Evolutionary conservation across 148 eudicot species (phyloP), one percentile per base, ranked within the genome.

Genomic region (Euryodendron excelsum): DNA sequence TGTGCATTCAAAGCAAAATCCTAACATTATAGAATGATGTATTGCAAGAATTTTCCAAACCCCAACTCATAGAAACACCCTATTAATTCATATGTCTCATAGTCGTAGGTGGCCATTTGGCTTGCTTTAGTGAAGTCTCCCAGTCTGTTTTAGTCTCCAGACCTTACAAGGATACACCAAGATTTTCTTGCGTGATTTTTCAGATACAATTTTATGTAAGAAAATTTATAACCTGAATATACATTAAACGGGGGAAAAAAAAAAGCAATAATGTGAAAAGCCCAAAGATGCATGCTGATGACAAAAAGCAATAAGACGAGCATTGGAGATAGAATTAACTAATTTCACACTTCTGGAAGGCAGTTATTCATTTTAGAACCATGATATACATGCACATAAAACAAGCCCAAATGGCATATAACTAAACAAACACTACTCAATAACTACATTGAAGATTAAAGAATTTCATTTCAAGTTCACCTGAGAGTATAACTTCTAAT

Each of bases 401-500:
- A 36, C 47, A 34, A 33, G 41, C 63, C 10, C 48, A 10, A 31
- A 31, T 30, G 56, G 30, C 59, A 71, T 48, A 72, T 12, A 34
- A 72, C 14, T 30, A 31, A 72, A 33, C 64, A 31, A n/a, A 71
- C 60, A 72, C 75, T 20, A 23, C 28, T 30, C 48, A n/a, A 73
- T 13, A 73, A 73, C 76, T 73, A 73, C 76, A 73, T 15, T 37
- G 64, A 56, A 73, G 27, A 55, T 23, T 36, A 23, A 23, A 36
- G 12, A n/a, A 53, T 39, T 55, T 13, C 45, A 25, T 53, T 13
- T 21, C 65, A 13, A 34, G 64, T 56, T 56, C 23, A 31, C 13
- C n/a, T 0, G 13, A 11, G 27, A 14, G 21, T n/a, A 36, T 13
- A 36, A 23, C 56, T 12, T 60, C 87, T 83, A 93, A 56, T 82